Percentiles rank a stretch among this genome's conserved stretches.
Conservation (phyloP, 1,284 basidiomycete genomes). For the Trametes pubescens region DNA sequence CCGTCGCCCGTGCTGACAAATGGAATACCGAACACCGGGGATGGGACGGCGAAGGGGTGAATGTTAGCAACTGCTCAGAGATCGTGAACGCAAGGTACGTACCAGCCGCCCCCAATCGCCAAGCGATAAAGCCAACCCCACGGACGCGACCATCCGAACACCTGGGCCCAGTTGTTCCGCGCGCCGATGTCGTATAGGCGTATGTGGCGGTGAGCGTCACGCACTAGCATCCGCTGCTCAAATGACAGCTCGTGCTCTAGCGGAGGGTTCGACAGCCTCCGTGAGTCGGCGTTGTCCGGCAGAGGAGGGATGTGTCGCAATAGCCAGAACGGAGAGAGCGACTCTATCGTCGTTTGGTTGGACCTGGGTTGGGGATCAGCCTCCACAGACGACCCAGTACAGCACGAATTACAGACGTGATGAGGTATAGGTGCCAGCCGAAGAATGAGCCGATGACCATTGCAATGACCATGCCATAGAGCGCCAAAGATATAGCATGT, state of each 20-base stretch:
- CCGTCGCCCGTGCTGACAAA: conserved; percentile 69
- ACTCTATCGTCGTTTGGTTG: conserved; percentile 88
- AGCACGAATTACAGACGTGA: conserved; percentile 62
- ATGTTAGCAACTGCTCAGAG: not conserved
- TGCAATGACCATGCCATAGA: conserved; percentile 68
- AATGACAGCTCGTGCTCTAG: conserved; percentile 81
- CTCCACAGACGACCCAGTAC: not conserved
- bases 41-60: not conserved
- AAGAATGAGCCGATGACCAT: conserved; percentile 82
- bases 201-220: conserved; percentile 70
- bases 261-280: conserved; percentile 68
- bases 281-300: conserved; percentile 50
- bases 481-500: conserved; percentile 72
- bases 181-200: conserved; percentile 83
- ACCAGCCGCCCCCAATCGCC: conserved; percentile 70
- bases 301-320: conserved; percentile 73
- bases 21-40: not conserved
- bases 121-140: conserved; percentile 62
- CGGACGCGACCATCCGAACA: conserved; percentile 62
- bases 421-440: conserved; percentile 82
- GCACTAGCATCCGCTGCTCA: conserved; percentile 72
- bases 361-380: conserved; percentile 56
- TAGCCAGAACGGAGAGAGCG: conserved; percentile 79
- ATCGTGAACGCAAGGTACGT: conserved; percentile 37
- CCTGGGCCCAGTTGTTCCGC: conserved; percentile 73